These are phyloP conservation scores for Chlamydomonas applanata DNA, from an alignment of 139 green algal species.

Conservation along the genomic window DNA sequence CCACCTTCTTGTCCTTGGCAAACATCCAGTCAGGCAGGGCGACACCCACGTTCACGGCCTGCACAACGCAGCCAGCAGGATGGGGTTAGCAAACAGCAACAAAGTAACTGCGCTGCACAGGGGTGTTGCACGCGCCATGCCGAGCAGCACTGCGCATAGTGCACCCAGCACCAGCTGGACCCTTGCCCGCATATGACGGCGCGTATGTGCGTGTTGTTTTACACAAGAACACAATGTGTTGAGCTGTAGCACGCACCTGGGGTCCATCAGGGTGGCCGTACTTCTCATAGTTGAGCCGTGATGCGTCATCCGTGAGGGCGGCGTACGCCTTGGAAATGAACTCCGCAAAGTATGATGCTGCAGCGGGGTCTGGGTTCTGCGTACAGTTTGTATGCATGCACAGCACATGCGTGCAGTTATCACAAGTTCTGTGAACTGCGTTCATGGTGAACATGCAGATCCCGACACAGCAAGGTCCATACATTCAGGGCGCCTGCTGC, in stretches of 20 bases:
- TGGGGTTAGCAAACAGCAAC: too few species aligned
- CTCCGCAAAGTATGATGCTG: conserved; percentile 79
- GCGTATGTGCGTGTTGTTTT: background rate
- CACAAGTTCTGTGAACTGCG: background rate
- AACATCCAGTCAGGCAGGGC: conserved; percentile 88
- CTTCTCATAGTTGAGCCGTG: conserved; percentile 84
- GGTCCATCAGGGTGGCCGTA: conserved; percentile 88
- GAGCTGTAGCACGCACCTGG: conserved; percentile 40
- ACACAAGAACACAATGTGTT: background rate
- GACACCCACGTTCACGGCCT: conserved; percentile 70
- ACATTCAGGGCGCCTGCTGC: background rate
- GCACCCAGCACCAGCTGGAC: background rate
- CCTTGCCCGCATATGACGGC: background rate
- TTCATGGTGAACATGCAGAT: background rate
- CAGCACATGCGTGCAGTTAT: background rate
- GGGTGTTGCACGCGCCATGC: too few species aligned
- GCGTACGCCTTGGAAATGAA: conserved; percentile 80
- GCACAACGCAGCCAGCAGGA: background rate
- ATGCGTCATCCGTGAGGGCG: conserved; percentile 72
- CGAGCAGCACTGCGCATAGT: background rate
- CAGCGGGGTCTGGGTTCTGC: conserved; percentile 84
- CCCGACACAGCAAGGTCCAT: background rate
- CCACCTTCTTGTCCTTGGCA: conserved; percentile 72
- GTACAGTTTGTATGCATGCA: background rate
- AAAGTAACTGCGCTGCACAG: too few species aligned